These are phyloP conservation scores for Herpotrichia juniperi DNA, from an alignment of 2,329 filamentous ascomycete species.

Conservation along the genomic window DNA sequence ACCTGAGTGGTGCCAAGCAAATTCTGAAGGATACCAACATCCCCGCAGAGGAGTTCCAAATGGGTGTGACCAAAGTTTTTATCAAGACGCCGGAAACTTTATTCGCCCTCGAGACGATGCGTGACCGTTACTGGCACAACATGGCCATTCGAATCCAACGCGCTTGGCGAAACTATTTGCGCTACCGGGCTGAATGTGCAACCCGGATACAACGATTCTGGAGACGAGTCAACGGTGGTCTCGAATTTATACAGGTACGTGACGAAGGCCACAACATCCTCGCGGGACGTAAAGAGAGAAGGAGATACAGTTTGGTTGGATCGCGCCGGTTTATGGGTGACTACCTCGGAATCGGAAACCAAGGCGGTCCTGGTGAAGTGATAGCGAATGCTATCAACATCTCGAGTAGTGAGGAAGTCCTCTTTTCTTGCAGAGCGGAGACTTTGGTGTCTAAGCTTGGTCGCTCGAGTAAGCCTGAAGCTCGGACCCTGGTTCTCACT, in stretches of 20 bases:
- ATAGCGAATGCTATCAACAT: slow-evolving; percentile 78
- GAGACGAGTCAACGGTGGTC: slow-evolving; percentile 89
- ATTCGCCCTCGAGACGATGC: slow-evolving; percentile 96
- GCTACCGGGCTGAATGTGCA: slow-evolving; percentile 90
- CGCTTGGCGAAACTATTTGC: slow-evolving; percentile 94
- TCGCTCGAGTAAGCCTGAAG: slow-evolving; percentile 90
- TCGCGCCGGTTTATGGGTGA: slow-evolving; percentile 93
- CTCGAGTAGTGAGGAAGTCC: slow-evolving; percentile 71
- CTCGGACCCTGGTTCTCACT: slow-evolving; percentile 83
- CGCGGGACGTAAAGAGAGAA: slow-evolving; percentile 84
- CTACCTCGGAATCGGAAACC: slow-evolving; percentile 87
- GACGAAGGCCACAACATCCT: slow-evolving; percentile 87
- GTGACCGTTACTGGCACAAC: slow-evolving; percentile 98
- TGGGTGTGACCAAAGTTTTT: slow-evolving; percentile 96
- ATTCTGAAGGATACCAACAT: slow-evolving; percentile 98
- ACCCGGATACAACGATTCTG: slow-evolving; percentile 95
- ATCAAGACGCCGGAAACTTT: slow-evolving; percentile 98
- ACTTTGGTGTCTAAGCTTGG: slow-evolving; percentile 93
- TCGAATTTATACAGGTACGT: slow-evolving; percentile 85
- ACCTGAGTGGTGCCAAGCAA: slow-evolving; percentile 84
- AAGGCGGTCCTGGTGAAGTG: slow-evolving; percentile 78
- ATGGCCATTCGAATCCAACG: slow-evolving; percentile 98
- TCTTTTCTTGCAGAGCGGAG: slow-evolving; percentile 93
- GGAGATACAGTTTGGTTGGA: slow-evolving; percentile 88
- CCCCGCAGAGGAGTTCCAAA: slow-evolving; percentile 92